Conservation (phyloP, 768 basidiomycete genomes). For the Kwoniella sp. region DNA sequence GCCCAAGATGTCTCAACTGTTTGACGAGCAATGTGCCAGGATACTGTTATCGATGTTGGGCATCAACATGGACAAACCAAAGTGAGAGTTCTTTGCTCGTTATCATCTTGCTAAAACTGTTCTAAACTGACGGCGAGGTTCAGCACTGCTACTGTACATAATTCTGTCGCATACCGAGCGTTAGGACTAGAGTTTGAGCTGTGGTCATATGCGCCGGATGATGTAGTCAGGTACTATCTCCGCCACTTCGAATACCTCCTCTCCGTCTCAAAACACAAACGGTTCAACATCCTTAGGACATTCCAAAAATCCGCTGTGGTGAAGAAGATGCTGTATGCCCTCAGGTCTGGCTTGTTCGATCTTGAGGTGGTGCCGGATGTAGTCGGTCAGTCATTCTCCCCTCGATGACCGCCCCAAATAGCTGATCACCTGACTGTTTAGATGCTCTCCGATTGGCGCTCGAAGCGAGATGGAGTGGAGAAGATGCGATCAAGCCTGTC, state of each 20-base stretch:
- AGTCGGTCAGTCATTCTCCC: conserved; percentile 51
- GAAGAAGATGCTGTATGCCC: conserved; percentile 73
- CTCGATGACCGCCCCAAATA: not conserved
- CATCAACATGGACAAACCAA: conserved; percentile 75
- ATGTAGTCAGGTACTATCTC: conserved; percentile 76
- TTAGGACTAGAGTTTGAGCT: conserved; percentile 88
- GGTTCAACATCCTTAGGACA: conserved; percentile 76
- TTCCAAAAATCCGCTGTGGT: conserved; percentile 72
- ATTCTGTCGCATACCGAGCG: conserved; percentile 75
- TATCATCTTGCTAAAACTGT: too few relatives aligned
- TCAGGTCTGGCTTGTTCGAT: conserved; percentile 77
- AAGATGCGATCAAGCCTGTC: conserved; percentile 69
- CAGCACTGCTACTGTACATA: conserved; percentile 79
- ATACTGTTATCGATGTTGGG: conserved; percentile 84
- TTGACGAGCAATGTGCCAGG: conserved; percentile 80
- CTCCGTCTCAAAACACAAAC: conserved; percentile 68
- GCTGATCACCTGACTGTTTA: not conserved
- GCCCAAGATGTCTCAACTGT: conserved; percentile 66
- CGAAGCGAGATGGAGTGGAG: conserved; percentile 47
- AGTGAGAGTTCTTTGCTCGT: too few relatives aligned
- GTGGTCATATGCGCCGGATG: conserved; percentile 72
- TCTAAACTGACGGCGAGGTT: not conserved
- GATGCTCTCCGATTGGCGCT: conserved; percentile 42
- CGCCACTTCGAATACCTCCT: conserved; percentile 80
- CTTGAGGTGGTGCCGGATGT: conserved; percentile 66